phyloP scores from a whole-genome alignment of 73 alveolate species.

The Paramecium bursaria region DNA sequence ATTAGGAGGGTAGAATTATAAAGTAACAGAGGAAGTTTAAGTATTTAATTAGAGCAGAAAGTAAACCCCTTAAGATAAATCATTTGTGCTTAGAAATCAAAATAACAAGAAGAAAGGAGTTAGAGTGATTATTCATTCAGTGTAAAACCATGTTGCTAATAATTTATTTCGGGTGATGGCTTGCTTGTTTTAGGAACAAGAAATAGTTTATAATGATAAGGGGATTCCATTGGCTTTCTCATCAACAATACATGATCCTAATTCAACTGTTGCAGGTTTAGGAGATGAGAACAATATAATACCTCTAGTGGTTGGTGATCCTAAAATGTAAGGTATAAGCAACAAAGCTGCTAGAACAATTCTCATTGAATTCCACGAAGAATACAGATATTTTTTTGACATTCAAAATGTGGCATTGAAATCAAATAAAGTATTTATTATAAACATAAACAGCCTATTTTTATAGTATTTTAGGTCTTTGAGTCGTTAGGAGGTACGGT shows the following conservation, averaged over 20 bases:
- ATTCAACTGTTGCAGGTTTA: conserved; percentile 15
- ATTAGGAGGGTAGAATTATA: conserved; percentile 19
- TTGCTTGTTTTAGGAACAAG: not conserved
- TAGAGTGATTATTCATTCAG: conserved; percentile 11
- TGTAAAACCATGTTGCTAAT: conserved; percentile 34
- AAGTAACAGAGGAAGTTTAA: conserved; percentile 45
- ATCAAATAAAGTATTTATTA: not conserved
- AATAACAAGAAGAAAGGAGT: conserved; percentile 31
- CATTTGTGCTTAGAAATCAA: conserved; percentile 1
- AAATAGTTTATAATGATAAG: not conserved
- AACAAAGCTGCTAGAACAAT: conserved; percentile 52
- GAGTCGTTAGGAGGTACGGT: conserved; percentile 30
- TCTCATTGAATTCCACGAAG: conserved; percentile 30
- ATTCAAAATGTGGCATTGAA: conserved; percentile 25
- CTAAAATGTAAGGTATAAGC: conserved; percentile 20
- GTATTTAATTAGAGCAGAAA: conserved; percentile 12
- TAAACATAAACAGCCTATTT: conserved; percentile 3
- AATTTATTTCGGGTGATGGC: conserved; percentile 29
- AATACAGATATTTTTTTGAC: conserved; percentile 29
- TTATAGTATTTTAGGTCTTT: conserved; percentile 29
- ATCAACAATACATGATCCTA: conserved; percentile 57
- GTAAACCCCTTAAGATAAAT: not conserved
- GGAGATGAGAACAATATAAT: conserved; percentile 20
- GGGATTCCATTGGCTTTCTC: conserved; percentile 39
- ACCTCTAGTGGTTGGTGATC: conserved; percentile 30